These are phyloP conservation scores for Takakia lepidozioides DNA, from an alignment of 225 moss, liverwort and hornwort genomes.

Conservation along the genomic window DNA sequence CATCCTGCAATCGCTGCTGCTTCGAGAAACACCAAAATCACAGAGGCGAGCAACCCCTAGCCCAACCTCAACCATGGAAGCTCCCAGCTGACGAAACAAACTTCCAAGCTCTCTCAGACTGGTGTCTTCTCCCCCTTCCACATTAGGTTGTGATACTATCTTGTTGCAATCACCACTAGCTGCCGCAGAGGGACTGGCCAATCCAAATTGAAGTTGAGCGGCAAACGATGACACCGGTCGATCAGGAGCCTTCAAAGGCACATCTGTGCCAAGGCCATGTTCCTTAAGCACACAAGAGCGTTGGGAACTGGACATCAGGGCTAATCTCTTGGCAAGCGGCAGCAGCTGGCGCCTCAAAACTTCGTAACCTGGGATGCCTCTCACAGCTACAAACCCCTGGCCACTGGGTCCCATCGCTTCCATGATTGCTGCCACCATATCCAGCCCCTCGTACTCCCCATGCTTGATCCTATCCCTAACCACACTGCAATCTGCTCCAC, in stretches of 20 bases:
- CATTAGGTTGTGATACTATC: slow-evolving; percentile 10
- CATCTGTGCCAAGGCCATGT: slow-evolving; percentile 69
- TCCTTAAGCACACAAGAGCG: slow-evolving; percentile 48
- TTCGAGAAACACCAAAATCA: slow-evolving; percentile 18
- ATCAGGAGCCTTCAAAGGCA: slow-evolving; percentile 61
- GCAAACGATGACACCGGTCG: slow-evolving; percentile 82
- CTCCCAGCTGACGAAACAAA: slow-evolving; percentile 50
- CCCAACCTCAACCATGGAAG: slow-evolving; percentile 74
- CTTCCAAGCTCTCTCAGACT: slow-evolving; percentile 36
- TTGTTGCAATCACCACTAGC: slow-evolving; percentile 11
- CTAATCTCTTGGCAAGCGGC: slow-evolving; percentile 51
- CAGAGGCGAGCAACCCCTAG: slow-evolving; percentile 63
- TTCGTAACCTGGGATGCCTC: slow-evolving; percentile 39
- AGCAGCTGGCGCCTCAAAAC: slow-evolving; percentile 47
- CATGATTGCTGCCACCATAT: slow-evolving; percentile 32
- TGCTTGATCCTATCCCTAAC: too few species aligned
- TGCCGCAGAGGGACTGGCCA: not conserved
- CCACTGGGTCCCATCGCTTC: slow-evolving; percentile 62
- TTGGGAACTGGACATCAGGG: slow-evolving; percentile 58
- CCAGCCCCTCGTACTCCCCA: too few species aligned
- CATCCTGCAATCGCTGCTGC: too few species aligned
- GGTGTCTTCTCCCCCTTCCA: slow-evolving; percentile 7
- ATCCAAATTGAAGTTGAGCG: slow-evolving; percentile 50
- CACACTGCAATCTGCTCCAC: too few species aligned
- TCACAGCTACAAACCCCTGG: slow-evolving; percentile 55